A percentile compares a stretch with the other conserved stretches of the same genome.
Conservation (phyloP, 257 asterid species). For the Solanum sparsipilum region DNA sequence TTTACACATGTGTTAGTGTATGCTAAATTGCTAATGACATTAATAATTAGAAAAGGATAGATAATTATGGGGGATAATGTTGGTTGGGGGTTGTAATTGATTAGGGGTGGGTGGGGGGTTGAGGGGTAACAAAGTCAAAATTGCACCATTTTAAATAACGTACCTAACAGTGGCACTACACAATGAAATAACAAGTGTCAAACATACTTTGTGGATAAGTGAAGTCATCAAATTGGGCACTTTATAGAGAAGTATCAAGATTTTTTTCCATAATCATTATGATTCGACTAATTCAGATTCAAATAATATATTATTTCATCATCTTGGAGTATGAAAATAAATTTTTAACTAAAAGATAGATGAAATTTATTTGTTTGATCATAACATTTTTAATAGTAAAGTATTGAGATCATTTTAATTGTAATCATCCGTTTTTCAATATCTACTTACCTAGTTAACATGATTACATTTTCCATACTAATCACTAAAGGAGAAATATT, state of each 20-base stretch:
- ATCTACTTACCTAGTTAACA: background rate
- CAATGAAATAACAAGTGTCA: background rate
- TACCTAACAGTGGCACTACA: background rate
- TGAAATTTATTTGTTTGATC: background rate
- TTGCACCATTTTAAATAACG: background rate
- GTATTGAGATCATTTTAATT: background rate
- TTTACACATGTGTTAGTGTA: background rate
- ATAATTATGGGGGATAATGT: background rate
- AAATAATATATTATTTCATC: too few species aligned
- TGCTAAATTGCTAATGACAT: background rate
- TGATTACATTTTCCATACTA: background rate
- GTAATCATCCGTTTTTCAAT: accelerated
- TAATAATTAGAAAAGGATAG: background rate
- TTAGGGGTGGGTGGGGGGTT: background rate
- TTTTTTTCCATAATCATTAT: background rate
- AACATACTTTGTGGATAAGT: background rate
- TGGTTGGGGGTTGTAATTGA: conserved; percentile 1
- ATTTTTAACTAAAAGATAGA: background rate
- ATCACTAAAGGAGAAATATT: background rate
- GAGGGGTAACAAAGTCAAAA: background rate
- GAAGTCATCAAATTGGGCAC: background rate
- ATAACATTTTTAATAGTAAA: background rate
- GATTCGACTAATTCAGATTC: background rate
- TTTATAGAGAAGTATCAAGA: background rate
- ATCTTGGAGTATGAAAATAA: too few species aligned